Percentiles rank a stretch among this genome's conserved stretches.
Conservation (phyloP, 139 green algal species). For the Pleodorina starrii region DNA sequence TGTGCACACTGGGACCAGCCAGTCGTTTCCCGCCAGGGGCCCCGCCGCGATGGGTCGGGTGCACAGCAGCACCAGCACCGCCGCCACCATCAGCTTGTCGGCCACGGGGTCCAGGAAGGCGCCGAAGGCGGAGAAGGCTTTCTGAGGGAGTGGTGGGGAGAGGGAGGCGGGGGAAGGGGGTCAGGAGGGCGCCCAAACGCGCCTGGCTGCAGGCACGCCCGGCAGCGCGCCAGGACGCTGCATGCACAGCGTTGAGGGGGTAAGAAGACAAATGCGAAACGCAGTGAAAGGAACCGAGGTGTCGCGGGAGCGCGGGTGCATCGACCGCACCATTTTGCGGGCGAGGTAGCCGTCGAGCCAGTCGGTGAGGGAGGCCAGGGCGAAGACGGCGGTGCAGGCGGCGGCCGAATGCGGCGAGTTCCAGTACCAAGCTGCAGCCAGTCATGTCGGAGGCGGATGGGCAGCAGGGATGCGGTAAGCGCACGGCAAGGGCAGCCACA, state of each 20-base stretch:
- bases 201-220: no score
- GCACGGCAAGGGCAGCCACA: no score
- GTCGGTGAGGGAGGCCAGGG: conserved; percentile 92
- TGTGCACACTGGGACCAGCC: conserved; percentile 79
- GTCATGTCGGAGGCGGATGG: no score
- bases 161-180: no score
- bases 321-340: conserved; percentile 89
- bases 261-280: no score
- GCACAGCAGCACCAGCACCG: conserved; percentile 87
- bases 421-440: conserved; percentile 74
- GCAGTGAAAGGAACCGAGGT: no score
- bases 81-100: conserved; percentile 97
- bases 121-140: conserved; percentile 86
- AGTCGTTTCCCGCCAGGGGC: conserved; percentile 77
- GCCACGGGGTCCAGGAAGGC: conserved; percentile 98
- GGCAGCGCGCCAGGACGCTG: no score
- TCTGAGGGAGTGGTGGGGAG: no score
- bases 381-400: conserved; percentile 79
- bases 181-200: no score
- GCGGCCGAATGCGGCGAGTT: conserved; percentile 54
- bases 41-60: conserved; percentile 76
- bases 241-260: no score
- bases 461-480: no score
- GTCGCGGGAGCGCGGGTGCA: no score
- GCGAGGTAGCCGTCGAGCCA: conserved; percentile 97